These are phyloP conservation scores for Lactarius psammicola DNA, from an alignment of 768 basidiomycete genomes.

Conservation along the genomic window DNA sequence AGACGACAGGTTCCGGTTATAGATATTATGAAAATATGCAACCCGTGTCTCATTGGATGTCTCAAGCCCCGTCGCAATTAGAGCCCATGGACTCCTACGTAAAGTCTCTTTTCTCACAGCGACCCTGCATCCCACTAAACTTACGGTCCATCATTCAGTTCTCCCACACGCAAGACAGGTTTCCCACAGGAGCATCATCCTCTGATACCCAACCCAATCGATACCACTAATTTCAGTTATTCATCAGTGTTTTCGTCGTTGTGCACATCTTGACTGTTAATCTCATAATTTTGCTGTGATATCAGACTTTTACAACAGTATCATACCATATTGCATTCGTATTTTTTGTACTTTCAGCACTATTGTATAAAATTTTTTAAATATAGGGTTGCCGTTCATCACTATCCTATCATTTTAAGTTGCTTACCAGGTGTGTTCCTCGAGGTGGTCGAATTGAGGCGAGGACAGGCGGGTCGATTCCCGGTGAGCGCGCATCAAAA, in stretches of 20 bases:
- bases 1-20: slow-evolving; percentile 30
- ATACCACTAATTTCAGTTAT: slow-evolving; percentile 48
- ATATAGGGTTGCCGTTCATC: slow-evolving; percentile 13
- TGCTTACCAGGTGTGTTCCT: not conserved
- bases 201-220: slow-evolving; percentile 49
- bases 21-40: slow-evolving; percentile 37
- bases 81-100: slow-evolving; percentile 68
- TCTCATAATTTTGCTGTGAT: slow-evolving; percentile 23
- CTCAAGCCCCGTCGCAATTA: slow-evolving; percentile 46
- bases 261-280: slow-evolving; percentile 20
- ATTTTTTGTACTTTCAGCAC: slow-evolving; percentile 23
- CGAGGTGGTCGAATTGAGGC: not conserved
- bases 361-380: slow-evolving; percentile 27
- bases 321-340: slow-evolving; percentile 27
- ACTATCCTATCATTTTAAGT: not conserved
- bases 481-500: slow-evolving; percentile 26
- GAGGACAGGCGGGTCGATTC: not conserved
- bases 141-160: slow-evolving; percentile 34
- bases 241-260: slow-evolving; percentile 33
- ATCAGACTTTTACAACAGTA: slow-evolving; percentile 21
- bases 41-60: slow-evolving; percentile 43
- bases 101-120: slow-evolving; percentile 34
- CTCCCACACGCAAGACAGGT: slow-evolving; percentile 47
- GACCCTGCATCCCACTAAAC: slow-evolving; percentile 3
- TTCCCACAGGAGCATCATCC: slow-evolving; percentile 46